These are phyloP conservation scores for Wallacemonas rigidus DNA, from an alignment of 208 protist genomes.

Conservation along the genomic window DNA sequence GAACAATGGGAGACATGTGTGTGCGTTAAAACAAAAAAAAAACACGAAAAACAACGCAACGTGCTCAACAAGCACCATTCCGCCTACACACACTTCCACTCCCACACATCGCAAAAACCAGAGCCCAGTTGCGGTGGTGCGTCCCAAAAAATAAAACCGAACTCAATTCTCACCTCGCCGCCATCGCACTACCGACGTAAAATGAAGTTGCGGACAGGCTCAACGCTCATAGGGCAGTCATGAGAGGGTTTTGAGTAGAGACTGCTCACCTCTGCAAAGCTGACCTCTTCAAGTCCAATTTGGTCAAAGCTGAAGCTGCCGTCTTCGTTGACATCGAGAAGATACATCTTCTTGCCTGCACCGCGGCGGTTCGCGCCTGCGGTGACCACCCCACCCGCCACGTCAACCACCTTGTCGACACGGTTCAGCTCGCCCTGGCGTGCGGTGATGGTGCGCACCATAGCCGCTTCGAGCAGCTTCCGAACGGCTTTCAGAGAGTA, in stretches of 20 bases:
- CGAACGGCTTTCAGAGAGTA: slow-evolving; percentile 77
- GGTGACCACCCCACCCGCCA: slow-evolving; percentile 38
- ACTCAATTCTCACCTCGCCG: neutral
- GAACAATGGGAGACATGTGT: no score
- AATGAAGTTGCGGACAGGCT: slow-evolving; percentile 50
- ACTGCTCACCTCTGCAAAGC: slow-evolving; percentile 75
- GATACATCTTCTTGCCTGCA: slow-evolving; percentile 26
- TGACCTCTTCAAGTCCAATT: slow-evolving; percentile 37
- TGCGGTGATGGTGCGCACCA: slow-evolving; percentile 50
- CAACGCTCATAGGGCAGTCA: slow-evolving; percentile 38
- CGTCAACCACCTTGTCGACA: slow-evolving; percentile 67
- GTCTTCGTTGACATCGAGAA: slow-evolving; percentile 46
- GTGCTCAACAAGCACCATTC: neutral
- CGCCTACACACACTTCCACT: no score
- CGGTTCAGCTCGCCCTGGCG: slow-evolving; percentile 52
- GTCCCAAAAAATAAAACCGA: neutral
- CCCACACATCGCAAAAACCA: slow-evolving; percentile 16
- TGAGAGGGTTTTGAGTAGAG: slow-evolving; percentile 29
- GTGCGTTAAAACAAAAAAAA: neutral
- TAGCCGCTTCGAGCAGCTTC: slow-evolving; percentile 70
- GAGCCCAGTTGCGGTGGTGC: slow-evolving; percentile 1
- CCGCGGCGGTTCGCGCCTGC: slow-evolving; percentile 16
- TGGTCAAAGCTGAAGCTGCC: slow-evolving; percentile 30
- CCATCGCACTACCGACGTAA: neutral
- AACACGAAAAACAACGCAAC: neutral